Conservation (phyloP, 2,329 filamentous ascomycete genomes). For the Pyrenophora teres region DNA sequence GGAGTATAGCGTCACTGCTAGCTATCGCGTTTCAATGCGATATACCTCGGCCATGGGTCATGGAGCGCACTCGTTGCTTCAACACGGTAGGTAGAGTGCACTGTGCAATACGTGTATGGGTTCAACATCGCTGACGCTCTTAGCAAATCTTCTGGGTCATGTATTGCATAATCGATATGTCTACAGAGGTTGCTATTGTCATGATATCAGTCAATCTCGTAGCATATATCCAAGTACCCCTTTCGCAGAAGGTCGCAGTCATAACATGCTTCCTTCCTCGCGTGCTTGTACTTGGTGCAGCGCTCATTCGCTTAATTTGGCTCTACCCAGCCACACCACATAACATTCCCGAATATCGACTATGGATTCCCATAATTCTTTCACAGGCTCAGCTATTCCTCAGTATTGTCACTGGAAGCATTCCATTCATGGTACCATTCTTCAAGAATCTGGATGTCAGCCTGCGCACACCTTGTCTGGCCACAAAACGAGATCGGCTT, state of each 20-base stretch:
- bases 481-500: constrained; percentile 12
- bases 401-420: constrained; percentile 40
- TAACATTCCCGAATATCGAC: constrained; percentile 26
- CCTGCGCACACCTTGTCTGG: constrained; percentile 19
- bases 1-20: constrained; percentile 34
- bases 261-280: constrained; percentile 43
- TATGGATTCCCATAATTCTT: constrained; percentile 38
- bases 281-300: constrained; percentile 31
- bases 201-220: constrained; percentile 40
- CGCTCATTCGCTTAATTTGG: constrained; percentile 37
- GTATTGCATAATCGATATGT: constrained; percentile 41
- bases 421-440: constrained; percentile 41
- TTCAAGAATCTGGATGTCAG: constrained; percentile 29
- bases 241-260: constrained; percentile 33
- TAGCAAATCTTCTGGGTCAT: constrained; percentile 43
- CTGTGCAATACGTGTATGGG: background rate
- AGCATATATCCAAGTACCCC: constrained; percentile 29
- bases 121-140: constrained; percentile 18
- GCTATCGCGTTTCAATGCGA: constrained; percentile 39
- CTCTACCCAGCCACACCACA: constrained; percentile 39
- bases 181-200: constrained; percentile 38
- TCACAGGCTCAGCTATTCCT: constrained; percentile 37
- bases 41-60: constrained; percentile 39
- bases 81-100: constrained; percentile 29
- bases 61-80: constrained; percentile 33